Base-by-base conservation (phyloP, 805 yeast genomes). In the Candida golubevii region DNA sequence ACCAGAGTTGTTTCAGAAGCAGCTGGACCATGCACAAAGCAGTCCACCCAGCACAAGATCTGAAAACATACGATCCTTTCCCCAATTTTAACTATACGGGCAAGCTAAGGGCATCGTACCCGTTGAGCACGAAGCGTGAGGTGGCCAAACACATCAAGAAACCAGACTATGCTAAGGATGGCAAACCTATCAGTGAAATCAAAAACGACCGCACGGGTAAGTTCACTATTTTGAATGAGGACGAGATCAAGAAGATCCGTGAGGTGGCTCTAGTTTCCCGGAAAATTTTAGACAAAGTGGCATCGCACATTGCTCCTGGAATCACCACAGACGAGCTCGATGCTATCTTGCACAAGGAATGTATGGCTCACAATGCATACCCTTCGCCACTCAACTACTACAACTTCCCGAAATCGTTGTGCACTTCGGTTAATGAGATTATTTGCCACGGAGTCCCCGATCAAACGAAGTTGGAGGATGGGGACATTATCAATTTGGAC, bases 391-490 rank as follows among this genome's bases (percentile, higher is more conserved):
- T 91, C 51, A 93, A 93, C 70, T 93, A 93, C 70, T 90, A 83
- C 70, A 86, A 88, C 66, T 93, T 80, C 70, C 97, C 98, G 35
- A 90, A 89, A 62, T 81, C 93, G 18, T 78, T 88, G 35, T 93
- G 99, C 67, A 88, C 96, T 1, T 88, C 97, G 2, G 84, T 93
- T 36, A 93, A 93, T 66, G 99, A 93, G 71, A 82, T 89, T 46
- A 86, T 93, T 48, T 93, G 99, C 63, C 99, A 93, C 65, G 99
- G 99, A 51, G 86, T 93, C 47, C 99, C 99, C 26, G 99, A 93
- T 66, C 77, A 86, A 68, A 78, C 90, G 44, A 82, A 82, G 30
- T 75, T 93, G 51, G 69, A 87, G 63, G 98, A 91, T 54, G 99
- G 99, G 47, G 99, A 93, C 62, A 91, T 93, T 54, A 78, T 93